These are phyloP conservation scores for Beauveria brongniartii DNA, from an alignment of 2,329 filamentous ascomycete genomes.

Conservation along the genomic window DNA sequence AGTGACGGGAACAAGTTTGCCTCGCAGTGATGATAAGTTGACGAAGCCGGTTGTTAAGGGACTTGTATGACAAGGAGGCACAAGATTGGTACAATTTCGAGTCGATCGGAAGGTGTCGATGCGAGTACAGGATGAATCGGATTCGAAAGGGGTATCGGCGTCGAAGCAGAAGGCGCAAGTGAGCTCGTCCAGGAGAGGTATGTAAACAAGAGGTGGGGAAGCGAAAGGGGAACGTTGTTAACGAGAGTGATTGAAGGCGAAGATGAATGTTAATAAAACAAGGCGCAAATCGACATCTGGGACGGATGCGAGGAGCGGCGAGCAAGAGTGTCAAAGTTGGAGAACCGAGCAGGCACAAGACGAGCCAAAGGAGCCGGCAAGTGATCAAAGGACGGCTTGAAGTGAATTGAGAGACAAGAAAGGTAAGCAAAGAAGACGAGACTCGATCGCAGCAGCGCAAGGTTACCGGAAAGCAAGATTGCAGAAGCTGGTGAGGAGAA, in stretches of 20 bases:
- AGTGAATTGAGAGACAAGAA: neutral
- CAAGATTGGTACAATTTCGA: neutral
- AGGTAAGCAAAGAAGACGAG: neutral
- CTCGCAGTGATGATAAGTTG: neutral
- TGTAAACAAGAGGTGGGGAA: neutral
- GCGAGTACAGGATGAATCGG: neutral
- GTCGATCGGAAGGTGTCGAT: neutral
- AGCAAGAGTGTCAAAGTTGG: neutral
- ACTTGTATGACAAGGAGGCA: neutral
- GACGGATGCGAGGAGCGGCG: neutral
- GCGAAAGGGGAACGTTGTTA: slow-evolving; percentile 1
- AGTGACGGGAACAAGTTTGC: neutral
- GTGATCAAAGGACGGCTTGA: neutral
- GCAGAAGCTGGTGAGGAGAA: slow-evolving; percentile 8
- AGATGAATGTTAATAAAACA: slow-evolving; percentile 1
- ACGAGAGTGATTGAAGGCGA: slow-evolving; percentile 8
- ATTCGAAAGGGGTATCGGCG: slow-evolving; percentile 9
- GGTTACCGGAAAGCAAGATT: neutral
- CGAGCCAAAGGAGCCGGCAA: neutral
- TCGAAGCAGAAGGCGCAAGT: slow-evolving; percentile 3
- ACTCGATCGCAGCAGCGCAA: slow-evolving; percentile 10
- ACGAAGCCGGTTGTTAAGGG: neutral
- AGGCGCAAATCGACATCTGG: slow-evolving; percentile 2
- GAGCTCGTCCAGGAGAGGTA: slow-evolving; percentile 7
- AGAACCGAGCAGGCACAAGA: neutral